Conservation (phyloP, 352 stramenopile species). For the Phytophthora cactorum region DNA sequence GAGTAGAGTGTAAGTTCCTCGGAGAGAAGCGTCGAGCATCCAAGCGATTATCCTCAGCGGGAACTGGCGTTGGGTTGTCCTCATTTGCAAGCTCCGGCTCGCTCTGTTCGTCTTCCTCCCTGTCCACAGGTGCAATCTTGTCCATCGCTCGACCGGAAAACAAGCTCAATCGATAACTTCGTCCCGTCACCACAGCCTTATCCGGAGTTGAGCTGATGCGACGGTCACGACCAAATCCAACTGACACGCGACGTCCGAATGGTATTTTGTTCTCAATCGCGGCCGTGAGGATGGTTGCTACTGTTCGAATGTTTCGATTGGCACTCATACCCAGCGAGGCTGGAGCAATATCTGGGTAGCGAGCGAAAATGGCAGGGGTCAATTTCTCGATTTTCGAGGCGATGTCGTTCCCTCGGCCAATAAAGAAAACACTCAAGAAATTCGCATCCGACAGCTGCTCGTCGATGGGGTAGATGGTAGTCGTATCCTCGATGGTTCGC, state of each 20-base stretch:
- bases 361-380: slow-evolving; percentile 45
- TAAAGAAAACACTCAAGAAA: slow-evolving; percentile 72
- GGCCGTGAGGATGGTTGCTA: slow-evolving; percentile 39
- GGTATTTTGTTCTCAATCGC: slow-evolving; percentile 43
- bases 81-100: slow-evolving; percentile 17
- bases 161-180: slow-evolving; percentile 30
- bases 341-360: slow-evolving; percentile 59
- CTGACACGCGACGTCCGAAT: slow-evolving; percentile 26
- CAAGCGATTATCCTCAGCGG: slow-evolving; percentile 14
- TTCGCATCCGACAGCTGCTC: slow-evolving; percentile 48
- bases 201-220: slow-evolving; percentile 13
- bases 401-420: slow-evolving; percentile 54
- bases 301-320: slow-evolving; percentile 44
- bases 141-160: slow-evolving; percentile 27
- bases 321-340: slow-evolving; percentile 32
- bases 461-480: slow-evolving; percentile 58
- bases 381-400: slow-evolving; percentile 66
- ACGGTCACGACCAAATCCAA: slow-evolving; percentile 30
- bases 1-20: background rate
- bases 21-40: slow-evolving; percentile 26
- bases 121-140: slow-evolving; percentile 35
- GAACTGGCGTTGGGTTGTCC: slow-evolving; percentile 1
- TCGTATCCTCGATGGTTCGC: slow-evolving; percentile 58
- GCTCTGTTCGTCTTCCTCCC: slow-evolving; percentile 23
- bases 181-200: slow-evolving; percentile 8